Percentiles rank a stretch among this genome's conserved stretches.
These are phyloP conservation scores for Fusarium sp. DNA, from an alignment of 2,329 filamentous ascomycete species.

Conservation along the genomic window DNA sequence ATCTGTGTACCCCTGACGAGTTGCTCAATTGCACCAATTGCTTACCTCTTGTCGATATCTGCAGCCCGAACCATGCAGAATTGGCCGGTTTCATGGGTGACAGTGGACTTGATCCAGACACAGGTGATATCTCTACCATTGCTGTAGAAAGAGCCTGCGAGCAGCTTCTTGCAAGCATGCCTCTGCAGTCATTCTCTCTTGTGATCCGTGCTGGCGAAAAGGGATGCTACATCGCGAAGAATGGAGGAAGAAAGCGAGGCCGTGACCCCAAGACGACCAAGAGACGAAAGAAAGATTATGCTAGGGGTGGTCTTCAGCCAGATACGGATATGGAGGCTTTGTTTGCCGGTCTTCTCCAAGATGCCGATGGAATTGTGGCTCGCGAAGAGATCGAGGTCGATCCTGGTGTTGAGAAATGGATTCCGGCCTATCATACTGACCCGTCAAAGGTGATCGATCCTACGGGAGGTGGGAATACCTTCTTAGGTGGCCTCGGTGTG, in stretches of 20 bases:
- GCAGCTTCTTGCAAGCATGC: conserved; percentile 70
- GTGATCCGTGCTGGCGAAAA: conserved; percentile 77
- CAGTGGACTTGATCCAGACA: conserved; percentile 61
- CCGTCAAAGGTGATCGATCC: conserved; percentile 78
- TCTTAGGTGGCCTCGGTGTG: conserved; percentile 71
- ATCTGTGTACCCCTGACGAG: conserved; percentile 79
- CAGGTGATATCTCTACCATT: conserved; percentile 61
- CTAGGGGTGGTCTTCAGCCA: conserved; percentile 62
- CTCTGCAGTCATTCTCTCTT: conserved; percentile 70
- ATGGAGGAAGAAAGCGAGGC: conserved; percentile 62
- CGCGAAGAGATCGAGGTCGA: conserved; percentile 69
- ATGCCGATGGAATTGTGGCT: conserved; percentile 61
- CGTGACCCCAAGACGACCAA: conserved; percentile 41
- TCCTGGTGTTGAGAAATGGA: conserved; percentile 74
- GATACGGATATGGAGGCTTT: conserved; percentile 72
- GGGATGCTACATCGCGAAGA: conserved; percentile 73
- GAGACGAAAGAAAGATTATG: conserved; percentile 55
- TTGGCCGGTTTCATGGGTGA: conserved; percentile 85
- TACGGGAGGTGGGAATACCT: conserved; percentile 93
- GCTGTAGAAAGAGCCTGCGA: conserved; percentile 69
- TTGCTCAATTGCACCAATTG: conserved; percentile 71
- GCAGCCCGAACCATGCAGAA: conserved; percentile 86
- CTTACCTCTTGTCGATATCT: conserved; percentile 68
- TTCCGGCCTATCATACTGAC: conserved; percentile 77
- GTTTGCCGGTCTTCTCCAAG: conserved; percentile 66